Evolutionary conservation across 1,284 basidiomycete genomes (phyloP).

Genomic region (Ceratobasidium sp.): DNA sequence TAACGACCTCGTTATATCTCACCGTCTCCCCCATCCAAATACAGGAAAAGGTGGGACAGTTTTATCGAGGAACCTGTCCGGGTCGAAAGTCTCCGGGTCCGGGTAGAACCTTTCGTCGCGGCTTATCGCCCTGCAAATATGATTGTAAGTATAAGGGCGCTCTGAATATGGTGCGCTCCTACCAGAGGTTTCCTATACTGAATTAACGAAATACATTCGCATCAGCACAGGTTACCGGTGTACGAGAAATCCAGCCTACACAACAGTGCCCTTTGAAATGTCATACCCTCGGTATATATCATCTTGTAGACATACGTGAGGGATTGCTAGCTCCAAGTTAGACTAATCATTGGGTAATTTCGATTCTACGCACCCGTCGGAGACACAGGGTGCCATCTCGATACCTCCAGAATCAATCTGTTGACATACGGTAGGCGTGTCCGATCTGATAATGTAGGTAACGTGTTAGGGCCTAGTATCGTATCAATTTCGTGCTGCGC

Average conservation of each 20-base stretch:
- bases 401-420: slow-evolving; percentile 44
- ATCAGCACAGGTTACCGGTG: background rate
- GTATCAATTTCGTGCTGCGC: slow-evolving; percentile 45
- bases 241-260: background rate
- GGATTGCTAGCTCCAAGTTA: background rate
- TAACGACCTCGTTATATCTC: background rate
- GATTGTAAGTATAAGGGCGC: background rate
- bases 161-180: background rate
- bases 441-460: slow-evolving; percentile 42
- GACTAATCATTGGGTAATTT: background rate
- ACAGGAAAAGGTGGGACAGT: slow-evolving; percentile 9
- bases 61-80: slow-evolving; percentile 24
- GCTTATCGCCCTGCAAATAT: slow-evolving; percentile 33
- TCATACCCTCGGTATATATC: slow-evolving; percentile 26
- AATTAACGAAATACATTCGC: slow-evolving; percentile 13
- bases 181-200: slow-evolving; percentile 26
- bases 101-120: slow-evolving; percentile 15
- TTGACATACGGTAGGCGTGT: slow-evolving; percentile 43
- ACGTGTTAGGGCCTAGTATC: slow-evolving; percentile 44
- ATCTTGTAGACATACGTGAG: slow-evolving; percentile 38
- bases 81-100: slow-evolving; percentile 12
- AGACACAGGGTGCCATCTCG: slow-evolving; percentile 44
- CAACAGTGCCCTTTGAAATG: slow-evolving; percentile 15
- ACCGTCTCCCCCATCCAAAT: slow-evolving; percentile 33
- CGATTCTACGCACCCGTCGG: slow-evolving; percentile 12